phyloP scores from a whole-genome alignment of 495 filamentous ascomycete species.

The Margaritispora aquatica region DNA sequence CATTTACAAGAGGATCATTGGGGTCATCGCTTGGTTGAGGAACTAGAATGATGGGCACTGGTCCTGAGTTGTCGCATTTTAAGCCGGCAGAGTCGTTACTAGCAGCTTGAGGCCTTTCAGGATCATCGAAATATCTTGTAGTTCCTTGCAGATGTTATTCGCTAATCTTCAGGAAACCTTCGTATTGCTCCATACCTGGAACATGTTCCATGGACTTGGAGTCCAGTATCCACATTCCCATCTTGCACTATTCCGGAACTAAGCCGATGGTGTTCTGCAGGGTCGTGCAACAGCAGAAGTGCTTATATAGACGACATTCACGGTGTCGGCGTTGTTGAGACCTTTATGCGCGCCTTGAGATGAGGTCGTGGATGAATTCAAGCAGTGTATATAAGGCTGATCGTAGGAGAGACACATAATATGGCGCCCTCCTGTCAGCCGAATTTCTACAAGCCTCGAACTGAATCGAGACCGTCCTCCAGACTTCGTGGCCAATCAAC shows the following conservation, averaged over 20 bases:
- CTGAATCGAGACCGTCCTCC: no score
- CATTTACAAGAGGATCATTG: constrained; percentile 60
- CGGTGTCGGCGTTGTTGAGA: background rate
- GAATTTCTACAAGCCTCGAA: no score
- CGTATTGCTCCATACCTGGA: constrained; percentile 22
- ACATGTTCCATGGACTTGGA: constrained; percentile 18
- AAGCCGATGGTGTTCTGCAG: background rate
- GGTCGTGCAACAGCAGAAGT: background rate
- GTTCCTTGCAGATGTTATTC: constrained; percentile 42
- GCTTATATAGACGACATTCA: background rate
- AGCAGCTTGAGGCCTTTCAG: constrained; percentile 36
- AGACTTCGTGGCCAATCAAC: no score
- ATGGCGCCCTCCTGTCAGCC: no score
- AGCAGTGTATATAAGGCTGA: background rate
- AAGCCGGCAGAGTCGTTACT: constrained; percentile 38
- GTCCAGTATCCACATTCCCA: constrained; percentile 83
- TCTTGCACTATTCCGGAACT: constrained; percentile 30
- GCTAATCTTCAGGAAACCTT: constrained; percentile 39
- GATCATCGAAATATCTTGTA: constrained; percentile 55
- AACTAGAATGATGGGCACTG: constrained; percentile 64
- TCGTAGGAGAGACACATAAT: background rate
- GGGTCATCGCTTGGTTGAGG: constrained; percentile 66
- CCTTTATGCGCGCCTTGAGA: background rate
- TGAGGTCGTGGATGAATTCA: background rate
- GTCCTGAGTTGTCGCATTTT: constrained; percentile 67